Evolutionary conservation across 2,329 filamentous ascomycete genomes (phyloP).

Genomic region (Aspergillus pseudoglaucus): DNA sequence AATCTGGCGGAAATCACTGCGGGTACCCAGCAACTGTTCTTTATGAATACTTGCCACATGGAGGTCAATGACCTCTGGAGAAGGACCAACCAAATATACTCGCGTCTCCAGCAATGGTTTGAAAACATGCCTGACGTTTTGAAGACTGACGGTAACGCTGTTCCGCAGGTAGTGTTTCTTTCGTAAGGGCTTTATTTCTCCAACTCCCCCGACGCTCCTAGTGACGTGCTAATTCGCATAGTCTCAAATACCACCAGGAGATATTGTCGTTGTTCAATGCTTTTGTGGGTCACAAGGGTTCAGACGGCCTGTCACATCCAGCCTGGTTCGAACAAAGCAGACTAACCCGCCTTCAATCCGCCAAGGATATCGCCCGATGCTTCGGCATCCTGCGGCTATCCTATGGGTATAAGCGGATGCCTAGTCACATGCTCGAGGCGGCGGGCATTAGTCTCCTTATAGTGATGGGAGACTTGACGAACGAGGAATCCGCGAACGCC

Average conservation of each 20-base stretch:
- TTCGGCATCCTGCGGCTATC: conserved; percentile 20
- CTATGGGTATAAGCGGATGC: conserved; percentile 24
- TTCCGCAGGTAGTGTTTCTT: conserved; percentile 23
- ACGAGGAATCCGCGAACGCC: conserved; percentile 15
- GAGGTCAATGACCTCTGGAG: conserved; percentile 12
- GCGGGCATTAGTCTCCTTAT: conserved; percentile 16
- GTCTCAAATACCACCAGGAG: conserved; percentile 22
- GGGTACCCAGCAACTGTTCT: conserved; percentile 20
- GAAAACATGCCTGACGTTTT: conserved; percentile 12
- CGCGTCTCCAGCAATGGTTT: conserved; percentile 18
- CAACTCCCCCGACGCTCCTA: too few species aligned
- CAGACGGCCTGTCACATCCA: conserved; percentile 2
- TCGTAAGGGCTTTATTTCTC: conserved; percentile 17
- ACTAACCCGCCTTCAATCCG: conserved; percentile 13
- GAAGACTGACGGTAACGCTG: conserved; percentile 11
- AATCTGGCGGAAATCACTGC: conserved; percentile 17
- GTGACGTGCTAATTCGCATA: conserved; percentile 10
- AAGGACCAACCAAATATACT: conserved; percentile 12
- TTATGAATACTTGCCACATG: conserved; percentile 11
- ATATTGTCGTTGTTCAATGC: conserved; percentile 20
- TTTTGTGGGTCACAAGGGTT: conserved; percentile 13
- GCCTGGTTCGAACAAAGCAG: conserved; percentile 8
- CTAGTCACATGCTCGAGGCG: conserved; percentile 21
- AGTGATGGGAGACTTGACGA: conserved; percentile 15
- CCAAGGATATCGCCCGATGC: conserved; percentile 20